Percentiles rank a stretch among this genome's conserved stretches.
These are phyloP conservation scores for Aspergillus sparsus DNA, from an alignment of 495 filamentous ascomycete genomes.

Conservation along the genomic window DNA sequence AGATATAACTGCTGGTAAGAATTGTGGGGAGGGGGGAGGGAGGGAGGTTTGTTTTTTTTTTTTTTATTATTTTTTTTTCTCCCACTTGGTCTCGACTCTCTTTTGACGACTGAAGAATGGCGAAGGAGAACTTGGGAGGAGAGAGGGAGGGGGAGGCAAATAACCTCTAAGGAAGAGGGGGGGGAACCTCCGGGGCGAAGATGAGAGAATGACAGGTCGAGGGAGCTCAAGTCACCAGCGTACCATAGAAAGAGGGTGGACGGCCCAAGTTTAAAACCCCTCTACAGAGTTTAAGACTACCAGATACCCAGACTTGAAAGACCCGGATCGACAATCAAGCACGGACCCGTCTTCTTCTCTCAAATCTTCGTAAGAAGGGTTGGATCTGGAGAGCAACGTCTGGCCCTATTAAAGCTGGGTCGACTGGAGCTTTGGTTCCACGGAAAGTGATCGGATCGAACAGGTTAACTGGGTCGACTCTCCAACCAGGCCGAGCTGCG, in stretches of 20 bases:
- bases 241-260: conserved; percentile 30
- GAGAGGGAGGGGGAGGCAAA: conserved; percentile 26
- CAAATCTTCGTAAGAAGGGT: conserved; percentile 31
- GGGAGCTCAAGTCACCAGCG: conserved; percentile 25
- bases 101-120: not conserved
- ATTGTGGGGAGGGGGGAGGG: too few relatives aligned
- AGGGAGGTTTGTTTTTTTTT: not conserved
- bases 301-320: conserved; percentile 22
- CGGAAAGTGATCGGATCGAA: conserved; percentile 30
- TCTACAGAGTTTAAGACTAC: conserved; percentile 31
- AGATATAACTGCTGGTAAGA: not conserved
- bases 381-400: conserved; percentile 39
- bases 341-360: conserved; percentile 34
- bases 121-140: conserved; percentile 5
- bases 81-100: too few relatives aligned
- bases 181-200: conserved; percentile 18
- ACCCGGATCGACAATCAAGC: conserved; percentile 42
- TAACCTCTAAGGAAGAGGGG: conserved; percentile 18
- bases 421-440: conserved; percentile 36
- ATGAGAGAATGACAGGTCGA: conserved; percentile 29
- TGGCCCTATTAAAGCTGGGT: conserved; percentile 22
- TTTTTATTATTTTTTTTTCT: too few relatives aligned
- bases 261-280: conserved; percentile 37
- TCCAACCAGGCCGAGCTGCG: conserved; percentile 27
- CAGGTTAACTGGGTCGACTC: conserved; percentile 17